Evolutionary conservation across 2,329 filamentous ascomycete species (phyloP), one percentile per base, ranked within the genome.

Genomic region (Chaetoscypha palmicola): DNA sequence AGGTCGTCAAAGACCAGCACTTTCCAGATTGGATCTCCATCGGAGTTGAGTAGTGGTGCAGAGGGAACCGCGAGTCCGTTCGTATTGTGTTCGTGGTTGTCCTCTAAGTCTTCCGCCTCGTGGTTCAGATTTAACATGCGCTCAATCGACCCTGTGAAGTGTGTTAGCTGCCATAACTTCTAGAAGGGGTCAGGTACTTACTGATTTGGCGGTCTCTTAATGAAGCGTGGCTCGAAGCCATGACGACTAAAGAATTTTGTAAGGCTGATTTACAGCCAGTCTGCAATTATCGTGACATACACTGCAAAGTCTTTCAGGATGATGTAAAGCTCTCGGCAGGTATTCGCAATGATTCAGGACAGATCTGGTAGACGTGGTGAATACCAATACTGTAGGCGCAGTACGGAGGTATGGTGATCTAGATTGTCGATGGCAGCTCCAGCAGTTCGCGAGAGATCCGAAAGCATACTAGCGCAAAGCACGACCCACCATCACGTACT

Each of bases 11-110:
- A 97, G 8, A 98, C 88, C 41, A 98, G 72, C 5, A 97, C 86
- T 66, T 97, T 97, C 91, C 91, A 97, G 68, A 96, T 90, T 1
- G 91, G 90, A 59, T 94, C 87, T 51, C 90, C 89, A 57, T 94
- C 83, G 36, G 86, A 76, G 55, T 89, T 89, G 49, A 95, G 70
- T 41, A 96, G 85, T 12, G 87, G 83, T n/a, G 82, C 81, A 28
- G 82, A 76, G 17, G 83, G 77, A 43, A 82, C 74, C 43, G 83
- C 69, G 8, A 83, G 66, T 39, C 80, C 81, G 59, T 81, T 82
- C 23, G 66, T 60, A 2, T 76, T 70, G 35, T 73, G 64, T 46
- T 89, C 84, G 47, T 75, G 69, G 45, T 77, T 72, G 54, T 75
- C 74, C 46, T 74, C 58, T 41, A 66, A 57, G 47, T 73, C 65